These are phyloP conservation scores for Melanomma pulvis-pyrius DNA, from an alignment of 495 filamentous ascomycete genomes.

Conservation along the genomic window DNA sequence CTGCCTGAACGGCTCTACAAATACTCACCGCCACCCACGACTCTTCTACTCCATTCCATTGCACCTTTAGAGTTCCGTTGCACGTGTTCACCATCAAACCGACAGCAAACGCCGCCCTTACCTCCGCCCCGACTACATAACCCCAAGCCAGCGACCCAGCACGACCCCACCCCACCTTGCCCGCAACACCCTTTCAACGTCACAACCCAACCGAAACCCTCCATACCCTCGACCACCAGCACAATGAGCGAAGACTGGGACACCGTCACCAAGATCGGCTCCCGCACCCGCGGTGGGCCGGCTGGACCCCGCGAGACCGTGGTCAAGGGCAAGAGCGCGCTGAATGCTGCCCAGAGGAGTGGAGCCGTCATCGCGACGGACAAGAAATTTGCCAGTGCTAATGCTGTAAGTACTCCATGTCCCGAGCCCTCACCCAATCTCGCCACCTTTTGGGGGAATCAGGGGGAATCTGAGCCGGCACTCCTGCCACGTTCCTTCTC, in stretches of 20 bases:
- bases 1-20: slow-evolving; percentile 1
- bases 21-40: slow-evolving; percentile 9
- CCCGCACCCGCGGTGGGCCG: slow-evolving; percentile 68
- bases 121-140: background rate
- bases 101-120: slow-evolving; percentile 1
- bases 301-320: slow-evolving; percentile 74
- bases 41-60: background rate
- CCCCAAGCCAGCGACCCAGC: background rate
- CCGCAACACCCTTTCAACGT: background rate
- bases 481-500: slow-evolving; percentile 1
- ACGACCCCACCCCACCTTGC: slow-evolving; percentile 1
- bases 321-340: slow-evolving; percentile 78
- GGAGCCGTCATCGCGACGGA: slow-evolving; percentile 80
- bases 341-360: slow-evolving; percentile 82
- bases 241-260: slow-evolving; percentile 80
- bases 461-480: background rate
- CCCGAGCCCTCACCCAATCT: slow-evolving; percentile 28
- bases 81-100: background rate
- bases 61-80: background rate
- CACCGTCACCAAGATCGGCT: slow-evolving; percentile 87
- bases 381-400: slow-evolving; percentile 84
- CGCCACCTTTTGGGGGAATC: background rate
- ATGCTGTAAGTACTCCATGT: slow-evolving; percentile 64
- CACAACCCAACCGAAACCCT: background rate
- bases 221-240: slow-evolving; percentile 1